A percentile compares a stretch with the other conserved stretches of the same genome.
Conservation (phyloP, 2,329 filamentous ascomycete genomes). For the Graphilbum fragrans region DNA sequence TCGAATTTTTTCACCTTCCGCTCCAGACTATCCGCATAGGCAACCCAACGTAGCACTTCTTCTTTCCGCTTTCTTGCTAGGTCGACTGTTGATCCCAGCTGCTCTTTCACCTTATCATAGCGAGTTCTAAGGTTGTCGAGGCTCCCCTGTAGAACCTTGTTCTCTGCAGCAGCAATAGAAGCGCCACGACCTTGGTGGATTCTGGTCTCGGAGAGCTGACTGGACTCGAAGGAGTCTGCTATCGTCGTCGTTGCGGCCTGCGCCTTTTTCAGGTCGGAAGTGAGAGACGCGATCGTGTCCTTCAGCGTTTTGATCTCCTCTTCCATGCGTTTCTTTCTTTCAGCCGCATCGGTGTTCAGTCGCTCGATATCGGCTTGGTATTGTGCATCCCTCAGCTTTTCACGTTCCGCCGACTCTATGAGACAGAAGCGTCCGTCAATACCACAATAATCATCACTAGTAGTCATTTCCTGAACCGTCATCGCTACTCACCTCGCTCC, state of each 20-base stretch:
- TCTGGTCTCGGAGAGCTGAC: background rate
- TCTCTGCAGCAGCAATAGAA: background rate
- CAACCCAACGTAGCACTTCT: constrained; percentile 31
- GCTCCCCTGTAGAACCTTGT: background rate
- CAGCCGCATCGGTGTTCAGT: no score
- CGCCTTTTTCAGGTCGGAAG: background rate
- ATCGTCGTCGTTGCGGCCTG: background rate
- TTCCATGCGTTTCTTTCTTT: constrained; percentile 15
- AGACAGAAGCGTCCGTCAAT: background rate
- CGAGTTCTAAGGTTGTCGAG: constrained; percentile 9
- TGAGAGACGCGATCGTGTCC: constrained; percentile 21
- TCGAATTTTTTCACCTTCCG: constrained; percentile 30
- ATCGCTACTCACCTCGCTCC: background rate
- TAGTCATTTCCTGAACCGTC: background rate
- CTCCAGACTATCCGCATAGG: constrained; percentile 29
- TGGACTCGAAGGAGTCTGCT: background rate
- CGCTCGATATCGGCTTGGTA: no score
- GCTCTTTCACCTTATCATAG: background rate
- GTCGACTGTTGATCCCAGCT: constrained; percentile 26
- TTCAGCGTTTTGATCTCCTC: constrained; percentile 29
- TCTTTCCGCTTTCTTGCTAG: constrained; percentile 26
- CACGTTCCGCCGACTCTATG: no score
- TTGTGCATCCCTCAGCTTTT: no score
- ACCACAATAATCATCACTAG: no score
- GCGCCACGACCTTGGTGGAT: background rate